A percentile compares a stretch with the other conserved stretches of the same genome.
Conservation (phyloP, 2,329 filamentous ascomycete genomes). For the Dactylellina cionopaga region DNA sequence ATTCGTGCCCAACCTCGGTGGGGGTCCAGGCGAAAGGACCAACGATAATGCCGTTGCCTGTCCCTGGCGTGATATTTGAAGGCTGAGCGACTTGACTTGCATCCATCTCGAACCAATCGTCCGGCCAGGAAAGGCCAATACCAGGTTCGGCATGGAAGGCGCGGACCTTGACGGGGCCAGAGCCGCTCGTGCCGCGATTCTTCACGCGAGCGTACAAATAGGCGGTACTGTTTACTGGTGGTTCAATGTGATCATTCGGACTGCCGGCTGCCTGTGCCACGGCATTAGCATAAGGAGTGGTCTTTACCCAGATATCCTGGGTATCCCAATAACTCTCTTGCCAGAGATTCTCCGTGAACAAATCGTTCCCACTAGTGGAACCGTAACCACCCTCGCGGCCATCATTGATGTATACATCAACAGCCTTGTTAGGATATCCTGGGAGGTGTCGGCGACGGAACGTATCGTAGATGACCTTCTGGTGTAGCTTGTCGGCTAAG, state of each 20-base stretch:
- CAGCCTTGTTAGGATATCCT: constrained; percentile 2
- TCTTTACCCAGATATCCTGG: constrained; percentile 7
- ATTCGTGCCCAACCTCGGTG: constrained; percentile 6
- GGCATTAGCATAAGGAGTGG: neutral
- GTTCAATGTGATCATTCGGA: constrained; percentile 6
- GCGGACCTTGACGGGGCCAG: constrained; percentile 3
- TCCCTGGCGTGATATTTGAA: constrained; percentile 4
- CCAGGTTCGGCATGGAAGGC: constrained; percentile 1
- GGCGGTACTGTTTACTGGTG: neutral
- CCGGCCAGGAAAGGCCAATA: constrained; percentile 11
- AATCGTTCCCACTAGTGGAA: neutral
- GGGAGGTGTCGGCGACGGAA: constrained; percentile 7
- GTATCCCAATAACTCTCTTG: constrained; percentile 12
- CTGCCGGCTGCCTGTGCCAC: neutral
- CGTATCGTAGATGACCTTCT: constrained; percentile 9
- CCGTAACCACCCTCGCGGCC: constrained; percentile 10
- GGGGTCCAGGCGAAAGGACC: constrained; percentile 3
- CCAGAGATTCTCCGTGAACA: constrained; percentile 10
- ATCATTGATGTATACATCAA: constrained; percentile 13
- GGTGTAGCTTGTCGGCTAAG: constrained; percentile 1
- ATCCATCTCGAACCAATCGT: constrained; percentile 6
- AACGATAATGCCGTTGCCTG: constrained; percentile 4
- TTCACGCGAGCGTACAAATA: constrained; percentile 12
- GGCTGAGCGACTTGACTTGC: constrained; percentile 9
- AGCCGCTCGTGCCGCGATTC: constrained; percentile 6